Conservation (phyloP, 2,329 filamentous ascomycete genomes). For the Colletotrichum sp. region DNA sequence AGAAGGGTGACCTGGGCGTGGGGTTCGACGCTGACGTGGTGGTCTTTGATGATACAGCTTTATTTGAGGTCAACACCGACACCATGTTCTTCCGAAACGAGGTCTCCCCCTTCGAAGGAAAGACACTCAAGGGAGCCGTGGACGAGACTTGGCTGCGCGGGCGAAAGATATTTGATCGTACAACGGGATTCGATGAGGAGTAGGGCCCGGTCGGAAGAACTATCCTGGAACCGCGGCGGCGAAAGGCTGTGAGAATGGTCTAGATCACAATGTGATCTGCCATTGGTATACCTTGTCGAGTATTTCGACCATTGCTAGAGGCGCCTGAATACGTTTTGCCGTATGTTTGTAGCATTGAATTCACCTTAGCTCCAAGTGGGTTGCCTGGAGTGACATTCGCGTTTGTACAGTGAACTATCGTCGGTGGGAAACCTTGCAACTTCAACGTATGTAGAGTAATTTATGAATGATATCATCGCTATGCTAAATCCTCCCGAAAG, state of each 20-base stretch:
- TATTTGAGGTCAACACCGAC: conserved; percentile 74
- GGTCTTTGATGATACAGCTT: conserved; percentile 84
- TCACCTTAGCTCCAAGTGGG: accelerated
- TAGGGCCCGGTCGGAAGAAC: conserved; percentile 51
- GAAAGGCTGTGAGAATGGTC: neutral
- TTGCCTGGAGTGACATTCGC: neutral
- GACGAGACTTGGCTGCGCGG: conserved; percentile 87
- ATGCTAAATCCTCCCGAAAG: neutral
- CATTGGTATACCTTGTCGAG: neutral
- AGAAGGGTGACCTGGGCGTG: conserved; percentile 80
- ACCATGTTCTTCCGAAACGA: conserved; percentile 96
- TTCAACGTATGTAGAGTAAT: accelerated
- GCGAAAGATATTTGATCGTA: conserved; percentile 66
- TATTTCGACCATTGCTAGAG: neutral
- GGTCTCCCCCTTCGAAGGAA: conserved; percentile 87
- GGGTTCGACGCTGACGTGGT: conserved; percentile 91
- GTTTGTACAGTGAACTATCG: accelerated
- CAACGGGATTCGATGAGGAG: conserved; percentile 54
- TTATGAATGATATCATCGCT: neutral
- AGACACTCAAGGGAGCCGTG: conserved; percentile 77
- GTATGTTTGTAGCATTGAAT: neutral
- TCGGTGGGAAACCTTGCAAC: neutral
- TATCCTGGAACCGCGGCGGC: conserved; percentile 57
- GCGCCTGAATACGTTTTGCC: neutral
- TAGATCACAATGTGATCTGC: neutral